Conservation (phyloP, 805 yeast species). For the Sugiyamaella marilandica region DNA sequence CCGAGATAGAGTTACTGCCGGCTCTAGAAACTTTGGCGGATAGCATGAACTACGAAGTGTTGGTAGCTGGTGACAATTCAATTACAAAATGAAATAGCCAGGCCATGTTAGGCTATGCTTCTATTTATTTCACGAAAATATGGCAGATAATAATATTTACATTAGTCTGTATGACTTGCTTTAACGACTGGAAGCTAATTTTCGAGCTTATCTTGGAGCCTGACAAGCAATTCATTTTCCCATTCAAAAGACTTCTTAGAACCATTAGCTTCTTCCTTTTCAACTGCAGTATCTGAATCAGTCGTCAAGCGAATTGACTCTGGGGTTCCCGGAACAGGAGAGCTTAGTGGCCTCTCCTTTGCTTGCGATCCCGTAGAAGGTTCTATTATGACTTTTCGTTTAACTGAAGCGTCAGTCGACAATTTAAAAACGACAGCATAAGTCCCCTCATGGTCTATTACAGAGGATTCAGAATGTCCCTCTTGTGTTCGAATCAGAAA, state of each 20-base stretch:
- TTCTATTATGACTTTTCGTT: neutral
- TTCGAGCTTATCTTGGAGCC: conserved; percentile 6
- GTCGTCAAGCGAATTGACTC: neutral
- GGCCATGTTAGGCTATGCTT: no score
- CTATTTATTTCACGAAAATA: no score
- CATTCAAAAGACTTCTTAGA: conserved; percentile 17
- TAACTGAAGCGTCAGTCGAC: neutral
- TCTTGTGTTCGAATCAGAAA: conserved; percentile 4
- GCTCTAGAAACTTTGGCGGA: neutral
- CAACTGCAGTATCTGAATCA: neutral
- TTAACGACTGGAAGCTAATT: neutral
- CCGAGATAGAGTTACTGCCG: neutral
- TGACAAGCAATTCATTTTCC: conserved; percentile 18
- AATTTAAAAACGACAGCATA: conserved; percentile 9
- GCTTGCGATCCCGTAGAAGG: neutral
- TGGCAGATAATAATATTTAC: conserved; percentile 3
- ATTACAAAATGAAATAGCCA: no score
- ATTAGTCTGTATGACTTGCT: neutral
- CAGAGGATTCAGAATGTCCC: conserved; percentile 4
- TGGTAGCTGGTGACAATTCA: neutral
- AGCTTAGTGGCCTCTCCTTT: conserved; percentile 10
- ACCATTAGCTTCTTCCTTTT: neutral
- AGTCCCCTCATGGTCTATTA: conserved; percentile 11
- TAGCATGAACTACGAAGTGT: neutral
- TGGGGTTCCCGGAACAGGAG: conserved; percentile 5